Conservation (phyloP, 805 yeast species). For the Kazachstania viticola region DNA sequence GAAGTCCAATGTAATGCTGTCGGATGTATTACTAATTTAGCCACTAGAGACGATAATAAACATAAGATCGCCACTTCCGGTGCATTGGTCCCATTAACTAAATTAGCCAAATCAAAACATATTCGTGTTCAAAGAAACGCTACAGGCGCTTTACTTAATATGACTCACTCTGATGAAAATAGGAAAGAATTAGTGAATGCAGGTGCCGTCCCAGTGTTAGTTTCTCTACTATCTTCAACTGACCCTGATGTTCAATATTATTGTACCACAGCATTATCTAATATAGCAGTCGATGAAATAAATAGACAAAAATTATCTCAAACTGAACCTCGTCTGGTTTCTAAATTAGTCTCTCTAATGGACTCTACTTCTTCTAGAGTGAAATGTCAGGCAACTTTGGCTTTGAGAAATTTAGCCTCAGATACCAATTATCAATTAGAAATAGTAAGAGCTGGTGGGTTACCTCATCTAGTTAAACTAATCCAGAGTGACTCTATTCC, state of each 20-base stretch:
- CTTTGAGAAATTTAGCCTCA: conserved; percentile 88
- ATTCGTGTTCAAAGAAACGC: conserved; percentile 96
- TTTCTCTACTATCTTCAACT: conserved; percentile 67
- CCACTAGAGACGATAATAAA: conserved; percentile 95
- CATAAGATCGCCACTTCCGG: conserved; percentile 93
- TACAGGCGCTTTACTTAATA: conserved; percentile 92
- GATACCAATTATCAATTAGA: conserved; percentile 94
- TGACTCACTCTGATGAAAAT: conserved; percentile 96
- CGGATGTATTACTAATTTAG: conserved; percentile 95
- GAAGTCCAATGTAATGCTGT: conserved; percentile 99
- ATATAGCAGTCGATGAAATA: conserved; percentile 91
- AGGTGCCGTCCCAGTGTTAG: conserved; percentile 95
- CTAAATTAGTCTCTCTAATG: conserved; percentile 82
- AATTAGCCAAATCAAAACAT: conserved; percentile 87
- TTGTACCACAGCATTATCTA: conserved; percentile 93
- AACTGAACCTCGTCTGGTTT: conserved; percentile 85
- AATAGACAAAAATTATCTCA: conserved; percentile 82
- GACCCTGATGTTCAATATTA: conserved; percentile 98
- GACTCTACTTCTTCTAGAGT: conserved; percentile 88
- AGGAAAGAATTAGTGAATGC: conserved; percentile 94
- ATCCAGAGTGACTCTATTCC: conserved; percentile 87
- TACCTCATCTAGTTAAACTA: conserved; percentile 83
- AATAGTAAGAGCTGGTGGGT: conserved; percentile 90
- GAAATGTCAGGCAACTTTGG: conserved; percentile 96
- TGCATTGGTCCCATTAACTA: conserved; percentile 87